Base-by-base conservation (phyloP, 1,139 yeast species). In the Citeromyces hawaiiensis region DNA sequence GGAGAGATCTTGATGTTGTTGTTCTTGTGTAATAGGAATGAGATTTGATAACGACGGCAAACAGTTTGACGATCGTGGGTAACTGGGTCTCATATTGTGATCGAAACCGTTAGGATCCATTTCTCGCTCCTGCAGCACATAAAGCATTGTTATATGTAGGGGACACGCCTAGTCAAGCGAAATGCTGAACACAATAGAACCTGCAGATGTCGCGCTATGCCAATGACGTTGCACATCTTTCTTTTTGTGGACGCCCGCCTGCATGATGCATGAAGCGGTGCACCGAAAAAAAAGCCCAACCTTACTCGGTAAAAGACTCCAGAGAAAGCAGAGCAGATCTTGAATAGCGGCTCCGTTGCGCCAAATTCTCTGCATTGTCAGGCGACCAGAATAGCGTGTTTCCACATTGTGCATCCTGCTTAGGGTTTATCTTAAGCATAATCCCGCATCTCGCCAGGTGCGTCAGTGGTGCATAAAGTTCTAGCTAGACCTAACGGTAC, bases 361-460 rank as follows among this genome's bases (percentile, higher is more conserved):
- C n/a, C n/a, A n/a, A n/a, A n/a, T n/a, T n/a, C n/a, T n/a, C n/a
- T n/a, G n/a, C n/a, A n/a, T n/a, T n/a, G n/a, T n/a, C n/a, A n/a
- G n/a, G n/a, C n/a, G n/a, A n/a, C n/a, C n/a, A n/a, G n/a, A n/a
- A n/a, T n/a, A n/a, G n/a, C n/a, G n/a, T n/a, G n/a, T n/a, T n/a
- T n/a, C n/a, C n/a, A n/a, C n/a, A n/a, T n/a, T n/a, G n/a, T 9
- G 17, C 8, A 14, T 27, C 13, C 34, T 11, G 15, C 7, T 30
- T 16, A 36, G 30, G 34, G 37, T 18, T 38, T 23, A 23, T 3
- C 4, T 10, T 13, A n/a, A n/a, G 21, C 39, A 18, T 38, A 30
- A 17, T 10, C 27, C 16, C 39, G 25, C 25, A 21, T 19, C 36
- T 17, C 13, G 31, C 31, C 13, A 18, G 27, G 13, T 19, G 38